A percentile compares a stretch with the other conserved stretches of the same genome.
These are phyloP conservation scores for Penicillium brevicompactum DNA, from an alignment of 2,329 filamentous ascomycete species.

Conservation along the genomic window DNA sequence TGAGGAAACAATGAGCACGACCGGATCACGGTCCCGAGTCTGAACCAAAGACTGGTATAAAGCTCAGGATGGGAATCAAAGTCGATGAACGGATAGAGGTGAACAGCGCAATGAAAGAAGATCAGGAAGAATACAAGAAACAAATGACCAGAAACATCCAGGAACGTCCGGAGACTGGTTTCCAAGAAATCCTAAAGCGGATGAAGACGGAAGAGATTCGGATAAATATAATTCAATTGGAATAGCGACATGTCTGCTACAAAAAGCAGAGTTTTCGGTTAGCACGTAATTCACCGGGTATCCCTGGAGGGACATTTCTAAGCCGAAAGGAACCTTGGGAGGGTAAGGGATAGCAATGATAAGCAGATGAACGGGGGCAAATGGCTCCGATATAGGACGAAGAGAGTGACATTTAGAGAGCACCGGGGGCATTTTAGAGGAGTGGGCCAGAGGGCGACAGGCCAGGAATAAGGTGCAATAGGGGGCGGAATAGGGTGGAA, in stretches of 20 bases:
- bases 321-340: not conserved
- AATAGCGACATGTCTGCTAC: not conserved
- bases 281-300: slow-evolving; percentile 10
- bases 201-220: slow-evolving; percentile 1
- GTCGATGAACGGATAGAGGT: not conserved
- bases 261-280: not conserved
- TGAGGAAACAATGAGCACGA: not conserved
- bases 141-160: not conserved
- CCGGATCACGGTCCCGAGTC: slow-evolving; percentile 2
- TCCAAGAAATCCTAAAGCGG: not conserved
- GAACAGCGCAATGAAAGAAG: not conserved
- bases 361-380: not conserved
- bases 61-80: not conserved
- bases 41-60: not conserved
- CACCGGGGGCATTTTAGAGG: slow-evolving; percentile 7
- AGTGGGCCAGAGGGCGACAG: not conserved
- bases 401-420: slow-evolving; percentile 8
- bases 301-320: slow-evolving; percentile 6
- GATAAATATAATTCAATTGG: not conserved
- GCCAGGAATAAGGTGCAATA: not conserved
- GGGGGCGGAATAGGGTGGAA: not conserved
- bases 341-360: not conserved
- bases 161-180: not conserved
- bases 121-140: not conserved
- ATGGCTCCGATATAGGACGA: slow-evolving; percentile 7